Evolutionary conservation across 208 protist genomes (phyloP), one percentile per base, ranked within the genome.

Genomic region (Leishmania mexicana): DNA sequence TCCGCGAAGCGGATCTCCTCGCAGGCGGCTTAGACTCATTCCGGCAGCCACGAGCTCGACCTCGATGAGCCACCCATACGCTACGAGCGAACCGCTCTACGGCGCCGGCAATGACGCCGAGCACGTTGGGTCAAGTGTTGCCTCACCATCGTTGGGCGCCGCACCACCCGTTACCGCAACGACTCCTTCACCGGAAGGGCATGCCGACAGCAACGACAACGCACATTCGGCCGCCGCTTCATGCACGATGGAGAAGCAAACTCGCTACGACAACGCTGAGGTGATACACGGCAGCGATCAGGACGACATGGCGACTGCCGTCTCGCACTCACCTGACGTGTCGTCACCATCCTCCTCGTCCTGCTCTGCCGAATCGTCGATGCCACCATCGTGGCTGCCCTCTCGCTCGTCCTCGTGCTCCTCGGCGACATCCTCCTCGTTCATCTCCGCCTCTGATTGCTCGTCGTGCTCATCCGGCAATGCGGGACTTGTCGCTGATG

Each of bases 251-350:
- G 71, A 58, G 28, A 38, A 62, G 35, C 0, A 64, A 17, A 17
- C 19, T 15, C 31, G 15, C 31, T 31, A n/a, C 67, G 40, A 49
- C 67, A 45, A n/a, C 67, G 13, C 31, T 67, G 45, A 51, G 11
- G 70, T 49, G 38, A 53, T 74, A 19, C 70, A 49, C 38, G 3
- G 24, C 70, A 53, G 42, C 3, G 57, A 68, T 11, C 2, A 78
- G 38, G 40, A 31, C 21, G 75, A 78, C 35, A 51, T 21, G 31
- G 75, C 21, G 17, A 65, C 75, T 40, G 75, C 40, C 13, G 57
- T 78, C 75, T 78, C 75, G 75, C 75, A 65, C 75, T 78, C 75
- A 2, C 42, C 75, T 8, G 75, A 64, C 38, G 75, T 78, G 21
- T 78, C 75, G 53, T 51, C 75, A 45, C 40, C 74, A 64, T 77